Evolutionary conservation across 345 rosid species (phyloP).

Genomic region (Brassica juncea): DNA sequence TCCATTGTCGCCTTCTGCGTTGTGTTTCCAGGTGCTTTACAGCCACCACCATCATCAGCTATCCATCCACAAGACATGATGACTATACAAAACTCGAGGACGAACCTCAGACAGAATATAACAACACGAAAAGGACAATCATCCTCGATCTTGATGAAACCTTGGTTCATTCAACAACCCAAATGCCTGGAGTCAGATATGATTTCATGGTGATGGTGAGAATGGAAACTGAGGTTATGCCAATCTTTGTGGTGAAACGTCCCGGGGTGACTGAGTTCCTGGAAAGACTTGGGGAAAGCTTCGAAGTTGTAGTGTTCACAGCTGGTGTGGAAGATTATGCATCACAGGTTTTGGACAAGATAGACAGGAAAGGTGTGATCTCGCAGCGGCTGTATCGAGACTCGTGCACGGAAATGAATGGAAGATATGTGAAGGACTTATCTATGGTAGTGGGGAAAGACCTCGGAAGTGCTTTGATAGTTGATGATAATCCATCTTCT

Average conservation of each 20-base stretch:
- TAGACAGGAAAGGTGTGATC: constrained; percentile 58
- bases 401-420: constrained; percentile 66
- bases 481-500: constrained; percentile 82
- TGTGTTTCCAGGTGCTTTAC: constrained; percentile 60
- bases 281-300: constrained; percentile 51
- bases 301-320: constrained; percentile 74
- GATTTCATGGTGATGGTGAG: constrained; percentile 69
- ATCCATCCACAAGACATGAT: constrained; percentile 20
- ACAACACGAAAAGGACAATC: constrained; percentile 50
- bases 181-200: constrained; percentile 51
- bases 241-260: constrained; percentile 78
- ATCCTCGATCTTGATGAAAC: constrained; percentile 95
- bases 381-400: constrained; percentile 75
- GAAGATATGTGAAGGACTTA: constrained; percentile 77
- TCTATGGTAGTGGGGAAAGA: constrained; percentile 68
- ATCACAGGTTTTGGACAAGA: constrained; percentile 63
- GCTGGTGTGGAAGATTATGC: constrained; percentile 85
- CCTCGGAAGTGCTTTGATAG: constrained; percentile 55
- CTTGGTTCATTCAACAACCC: constrained; percentile 64
- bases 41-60: constrained; percentile 34
- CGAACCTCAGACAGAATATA: not conserved
- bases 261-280: constrained; percentile 77
- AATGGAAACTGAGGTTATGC: constrained; percentile 52
- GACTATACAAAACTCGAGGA: constrained; percentile 12
- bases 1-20: constrained; percentile 68